A percentile compares a stretch with the other conserved stretches of the same genome.
These are phyloP conservation scores for Groenewaldozyma sp. DNA, from an alignment of 1,139 yeast genomes.

Conservation along the genomic window DNA sequence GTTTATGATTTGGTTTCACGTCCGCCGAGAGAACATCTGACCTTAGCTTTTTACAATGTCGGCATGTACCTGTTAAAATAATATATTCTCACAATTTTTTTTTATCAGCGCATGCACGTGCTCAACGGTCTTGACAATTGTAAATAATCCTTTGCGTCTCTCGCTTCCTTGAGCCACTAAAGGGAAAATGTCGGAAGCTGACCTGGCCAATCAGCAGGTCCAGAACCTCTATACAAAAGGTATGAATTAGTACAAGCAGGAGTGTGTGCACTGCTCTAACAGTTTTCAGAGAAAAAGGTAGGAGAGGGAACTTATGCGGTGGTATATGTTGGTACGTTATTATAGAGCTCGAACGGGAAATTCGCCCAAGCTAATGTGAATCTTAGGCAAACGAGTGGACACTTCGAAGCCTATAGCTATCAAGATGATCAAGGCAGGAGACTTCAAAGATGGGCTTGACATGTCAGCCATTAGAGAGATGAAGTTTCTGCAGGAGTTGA, in stretches of 20 bases:
- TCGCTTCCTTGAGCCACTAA: too few species aligned
- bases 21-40: not conserved
- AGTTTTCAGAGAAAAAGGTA: constrained; percentile 56
- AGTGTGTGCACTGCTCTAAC: not conserved
- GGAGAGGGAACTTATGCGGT: constrained; percentile 99
- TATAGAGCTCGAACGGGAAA: constrained; percentile 23
- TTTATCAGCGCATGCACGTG: too few species aligned
- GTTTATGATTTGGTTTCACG: not conserved
- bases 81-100: not conserved
- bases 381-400: constrained; percentile 29
- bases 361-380: not conserved
- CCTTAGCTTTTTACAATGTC: not conserved
- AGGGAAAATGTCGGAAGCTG: constrained; percentile 10
- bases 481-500: constrained; percentile 79
- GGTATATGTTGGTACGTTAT: constrained; percentile 65
- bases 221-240: constrained; percentile 26
- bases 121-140: too few species aligned
- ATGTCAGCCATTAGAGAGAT: constrained; percentile 97
- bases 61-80: not conserved
- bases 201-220: constrained; percentile 16
- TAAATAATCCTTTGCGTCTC: too few species aligned
- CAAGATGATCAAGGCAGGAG: constrained; percentile 90
- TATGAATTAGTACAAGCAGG: constrained; percentile 1
- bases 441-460: constrained; percentile 91
- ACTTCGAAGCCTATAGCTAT: constrained; percentile 68